Evolutionary conservation across 2,329 filamentous ascomycete genomes (phyloP).

Genomic region (Coniochaeta sp.): DNA sequence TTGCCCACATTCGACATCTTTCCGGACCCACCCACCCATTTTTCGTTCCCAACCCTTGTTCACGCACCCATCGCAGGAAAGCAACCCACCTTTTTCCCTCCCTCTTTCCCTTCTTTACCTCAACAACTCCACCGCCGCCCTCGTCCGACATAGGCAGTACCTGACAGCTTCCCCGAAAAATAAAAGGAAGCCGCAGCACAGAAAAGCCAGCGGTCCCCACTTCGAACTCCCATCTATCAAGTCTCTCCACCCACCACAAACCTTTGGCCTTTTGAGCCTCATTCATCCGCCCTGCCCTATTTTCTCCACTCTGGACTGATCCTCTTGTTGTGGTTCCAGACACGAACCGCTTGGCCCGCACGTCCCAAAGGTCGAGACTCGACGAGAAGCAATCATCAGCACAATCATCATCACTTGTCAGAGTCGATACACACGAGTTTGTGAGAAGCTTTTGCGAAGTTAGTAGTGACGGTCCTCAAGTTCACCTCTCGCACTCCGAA

Average conservation of each 20-base stretch:
- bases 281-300: conserved; percentile 6
- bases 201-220: conserved; percentile 40
- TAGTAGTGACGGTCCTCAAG: not conserved
- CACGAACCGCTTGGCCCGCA: not conserved
- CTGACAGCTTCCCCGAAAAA: conserved; percentile 13
- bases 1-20: conserved; percentile 11
- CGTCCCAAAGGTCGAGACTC: not conserved
- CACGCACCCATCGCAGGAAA: conserved; percentile 7
- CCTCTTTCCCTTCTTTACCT: not conserved
- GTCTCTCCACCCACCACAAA: conserved; percentile 25
- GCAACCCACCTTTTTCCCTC: conserved; percentile 12
- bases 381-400: not conserved
- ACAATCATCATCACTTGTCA: not conserved
- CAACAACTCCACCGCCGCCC: not conserved
- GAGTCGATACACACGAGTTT: not conserved
- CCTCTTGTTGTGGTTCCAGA: not conserved
- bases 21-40: conserved; percentile 15
- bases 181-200: conserved; percentile 23
- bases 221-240: conserved; percentile 34
- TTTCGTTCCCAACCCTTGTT: conserved; percentile 14
- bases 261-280: conserved; percentile 19
- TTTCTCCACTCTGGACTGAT: not conserved
- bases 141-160: conserved; percentile 13
- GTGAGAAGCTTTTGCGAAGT: not conserved
- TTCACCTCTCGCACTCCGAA: not conserved